A percentile compares a stretch with the other conserved stretches of the same genome.
Evolutionary conservation across 176 grass and related monocot genomes (phyloP).

Genomic region (Oryza australiensis): DNA sequence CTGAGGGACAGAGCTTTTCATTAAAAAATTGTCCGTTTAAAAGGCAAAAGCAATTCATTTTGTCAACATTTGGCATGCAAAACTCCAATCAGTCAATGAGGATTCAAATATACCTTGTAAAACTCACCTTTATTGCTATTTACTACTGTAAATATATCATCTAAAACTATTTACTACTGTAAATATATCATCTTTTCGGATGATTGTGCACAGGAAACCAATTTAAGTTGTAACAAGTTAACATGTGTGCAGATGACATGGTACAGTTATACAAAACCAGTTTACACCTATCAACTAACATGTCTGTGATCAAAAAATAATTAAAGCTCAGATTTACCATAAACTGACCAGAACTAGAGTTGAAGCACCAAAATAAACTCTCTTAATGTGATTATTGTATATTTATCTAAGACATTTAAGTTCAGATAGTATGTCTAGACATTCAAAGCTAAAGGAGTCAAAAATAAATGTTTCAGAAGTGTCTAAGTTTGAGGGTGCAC

Average conservation of each 20-base stretch:
- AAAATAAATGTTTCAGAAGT: neutral
- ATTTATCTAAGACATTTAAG: neutral
- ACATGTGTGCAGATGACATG: neutral
- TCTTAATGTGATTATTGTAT: neutral
- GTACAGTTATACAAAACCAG: conserved; percentile 13
- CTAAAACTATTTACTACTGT: neutral
- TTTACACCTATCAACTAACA: neutral
- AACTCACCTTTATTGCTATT: neutral
- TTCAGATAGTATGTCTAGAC: conserved; percentile 3
- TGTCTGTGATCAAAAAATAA: neutral
- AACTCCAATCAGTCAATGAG: neutral
- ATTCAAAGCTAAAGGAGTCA: conserved; percentile 5
- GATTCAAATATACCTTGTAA: neutral
- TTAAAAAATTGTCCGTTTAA: neutral
- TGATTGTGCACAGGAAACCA: neutral
- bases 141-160: too few relatives aligned
- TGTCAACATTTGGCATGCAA: neutral
- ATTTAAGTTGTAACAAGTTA: neutral
- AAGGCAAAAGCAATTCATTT: conserved; percentile 2
- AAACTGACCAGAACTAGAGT: neutral
- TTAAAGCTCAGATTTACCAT: neutral
- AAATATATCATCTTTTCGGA: neutral
- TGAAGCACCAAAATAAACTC: neutral
- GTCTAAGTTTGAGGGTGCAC: neutral
- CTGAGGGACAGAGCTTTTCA: neutral